These are phyloP conservation scores for Ceraceosorus guamensis DNA, from an alignment of 1,284 basidiomycete genomes.

Conservation along the genomic window DNA sequence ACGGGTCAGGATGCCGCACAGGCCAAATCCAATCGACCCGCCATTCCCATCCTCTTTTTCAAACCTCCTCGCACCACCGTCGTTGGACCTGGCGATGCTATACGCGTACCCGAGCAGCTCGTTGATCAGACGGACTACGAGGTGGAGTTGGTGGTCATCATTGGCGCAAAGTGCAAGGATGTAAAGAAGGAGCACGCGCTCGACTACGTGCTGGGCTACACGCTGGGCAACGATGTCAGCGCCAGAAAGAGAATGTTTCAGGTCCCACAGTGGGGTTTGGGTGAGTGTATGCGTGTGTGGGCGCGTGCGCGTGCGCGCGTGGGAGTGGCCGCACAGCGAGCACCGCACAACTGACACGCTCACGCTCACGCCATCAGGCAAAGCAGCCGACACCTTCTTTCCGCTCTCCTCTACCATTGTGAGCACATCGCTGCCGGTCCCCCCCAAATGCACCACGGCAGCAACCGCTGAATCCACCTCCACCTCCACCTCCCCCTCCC, in stretches of 20 bases:
- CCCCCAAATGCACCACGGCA: too few species aligned
- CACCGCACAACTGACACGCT: too few species aligned
- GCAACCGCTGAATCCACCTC: too few species aligned
- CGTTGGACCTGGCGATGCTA: constrained; percentile 18
- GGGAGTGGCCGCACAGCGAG: too few species aligned
- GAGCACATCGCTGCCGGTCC: constrained; percentile 16
- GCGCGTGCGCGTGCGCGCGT: too few species aligned
- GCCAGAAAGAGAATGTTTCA: constrained; percentile 30
- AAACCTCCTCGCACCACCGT: constrained; percentile 16
- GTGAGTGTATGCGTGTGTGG: background rate
- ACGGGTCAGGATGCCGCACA: constrained; percentile 14
- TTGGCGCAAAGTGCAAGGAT: constrained; percentile 19
- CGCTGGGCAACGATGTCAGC: constrained; percentile 28
- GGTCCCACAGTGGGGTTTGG: constrained; percentile 30
- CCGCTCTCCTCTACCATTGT: constrained; percentile 15
- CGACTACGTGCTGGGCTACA: constrained; percentile 23
- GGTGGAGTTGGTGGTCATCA: constrained; percentile 28
- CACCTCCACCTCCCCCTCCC: too few species aligned
- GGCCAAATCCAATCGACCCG: constrained; percentile 16
- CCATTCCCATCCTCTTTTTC: constrained; percentile 34
- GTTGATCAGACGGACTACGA: constrained; percentile 29
- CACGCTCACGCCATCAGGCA: too few species aligned
- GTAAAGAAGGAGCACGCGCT: constrained; percentile 16
- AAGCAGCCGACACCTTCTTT: constrained; percentile 24
- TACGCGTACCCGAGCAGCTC: constrained; percentile 21